Base-by-base conservation (phyloP, 805 yeast genomes). In the Yarrowia bubula region DNA sequence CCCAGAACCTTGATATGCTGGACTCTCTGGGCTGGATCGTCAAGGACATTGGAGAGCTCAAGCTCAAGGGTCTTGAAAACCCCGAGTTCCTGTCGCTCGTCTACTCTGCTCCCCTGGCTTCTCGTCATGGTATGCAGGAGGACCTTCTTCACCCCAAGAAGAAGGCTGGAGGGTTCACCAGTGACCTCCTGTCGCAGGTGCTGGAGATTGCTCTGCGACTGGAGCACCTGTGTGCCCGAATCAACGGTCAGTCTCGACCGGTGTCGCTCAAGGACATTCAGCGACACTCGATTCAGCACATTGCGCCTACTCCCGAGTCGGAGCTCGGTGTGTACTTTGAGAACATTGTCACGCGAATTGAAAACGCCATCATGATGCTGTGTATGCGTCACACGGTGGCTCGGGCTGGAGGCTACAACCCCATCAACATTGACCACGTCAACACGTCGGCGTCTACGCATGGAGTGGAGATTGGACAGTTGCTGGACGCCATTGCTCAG, bases 1-100 rank as follows among this genome's bases (percentile, higher is more conserved):
- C 86, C 64, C 81, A 78, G 61, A 96, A 92, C 74, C 78, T 89
- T 69, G 77, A 77, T 3, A 81, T 86, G 69, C 75, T 93, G 50
- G 85, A 85, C 43, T 86, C 83, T 60, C 82, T 86, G 63, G 97
- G 96, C 0, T 88, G 87, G 81, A 80, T 77, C 13, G 82, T 85
- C 66, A 83, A 82, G 67, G 86, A 84, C 51, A 76, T 90, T 61
- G 99, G 99, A 28, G 96, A 92, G 72, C 86, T 84, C 72, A 92
- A 92, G 74, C 81, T 95, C 72, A 95, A 95, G 75, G 99, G 99
- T 17, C 81, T 95, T 15, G 99, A 95, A 81, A 87, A 92, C 39
- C 96, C 96, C 1, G 99, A 95, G 75, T 82, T 82, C 42, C 87
- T 95, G 14, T 89, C 96, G 28, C 79, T 91, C 53, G 84, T 86